These are phyloP conservation scores for Calonectria honghensis DNA, from an alignment of 2,329 filamentous ascomycete species.

Conservation along the genomic window DNA sequence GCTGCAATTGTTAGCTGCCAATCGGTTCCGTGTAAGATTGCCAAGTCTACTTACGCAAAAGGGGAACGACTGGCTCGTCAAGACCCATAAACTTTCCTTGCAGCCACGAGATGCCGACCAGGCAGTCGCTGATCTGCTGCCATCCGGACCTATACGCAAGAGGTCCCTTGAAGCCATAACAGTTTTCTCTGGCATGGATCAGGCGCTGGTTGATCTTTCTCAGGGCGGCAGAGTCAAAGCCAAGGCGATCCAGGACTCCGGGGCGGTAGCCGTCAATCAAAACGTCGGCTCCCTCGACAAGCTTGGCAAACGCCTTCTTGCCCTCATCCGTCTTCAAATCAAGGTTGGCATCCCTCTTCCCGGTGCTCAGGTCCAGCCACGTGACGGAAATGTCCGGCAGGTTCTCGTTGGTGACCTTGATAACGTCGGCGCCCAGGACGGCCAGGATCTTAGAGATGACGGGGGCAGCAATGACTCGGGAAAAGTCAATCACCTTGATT, in stretches of 20 bases:
- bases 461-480: constrained; percentile 60
- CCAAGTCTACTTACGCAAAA: constrained; percentile 42
- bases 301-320: constrained; percentile 41
- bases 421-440: constrained; percentile 58
- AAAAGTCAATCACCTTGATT: constrained; percentile 60
- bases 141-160: constrained; percentile 58
- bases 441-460: constrained; percentile 58
- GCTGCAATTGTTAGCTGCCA: constrained; percentile 31
- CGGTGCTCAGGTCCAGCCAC: constrained; percentile 59
- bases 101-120: constrained; percentile 61
- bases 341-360: constrained; percentile 58
- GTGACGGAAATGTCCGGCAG: constrained; percentile 58
- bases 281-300: constrained; percentile 59
- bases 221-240: constrained; percentile 52
- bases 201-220: constrained; percentile 50
- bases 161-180: constrained; percentile 60
- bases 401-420: constrained; percentile 58
- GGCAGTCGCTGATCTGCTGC: constrained; percentile 63
- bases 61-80: constrained; percentile 51
- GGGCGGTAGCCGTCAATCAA: constrained; percentile 61
- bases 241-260: constrained; percentile 56
- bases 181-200: constrained; percentile 60
- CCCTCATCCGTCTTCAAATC: constrained; percentile 57
- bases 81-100: constrained; percentile 62
- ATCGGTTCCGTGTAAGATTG: not conserved